A percentile compares a stretch with the other conserved stretches of the same genome.
These are phyloP conservation scores for Nigrospora sphaerica DNA, from an alignment of 2,329 filamentous ascomycete species.

Conservation along the genomic window DNA sequence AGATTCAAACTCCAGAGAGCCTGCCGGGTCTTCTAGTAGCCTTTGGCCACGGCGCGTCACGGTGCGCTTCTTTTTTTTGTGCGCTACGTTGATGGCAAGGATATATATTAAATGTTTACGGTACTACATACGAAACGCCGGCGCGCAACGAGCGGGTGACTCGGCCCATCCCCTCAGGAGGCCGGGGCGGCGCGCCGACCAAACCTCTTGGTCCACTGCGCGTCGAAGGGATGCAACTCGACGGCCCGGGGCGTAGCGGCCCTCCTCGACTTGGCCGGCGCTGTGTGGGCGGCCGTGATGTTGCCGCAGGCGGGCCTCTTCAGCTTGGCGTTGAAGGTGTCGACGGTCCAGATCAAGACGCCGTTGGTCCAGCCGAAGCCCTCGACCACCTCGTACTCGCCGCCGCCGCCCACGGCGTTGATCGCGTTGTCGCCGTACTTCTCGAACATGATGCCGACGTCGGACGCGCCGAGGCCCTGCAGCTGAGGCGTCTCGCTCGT, in stretches of 20 bases:
- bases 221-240: conserved; percentile 4
- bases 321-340: conserved; percentile 51
- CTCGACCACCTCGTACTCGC: conserved; percentile 63
- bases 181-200: not conserved
- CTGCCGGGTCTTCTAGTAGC: no score
- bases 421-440: conserved; percentile 57
- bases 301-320: conserved; percentile 48
- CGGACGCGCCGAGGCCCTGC: conserved; percentile 31
- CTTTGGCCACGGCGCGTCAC: no score
- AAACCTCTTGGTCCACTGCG: conserved; percentile 5
- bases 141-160: no score
- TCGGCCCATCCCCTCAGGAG: no score
- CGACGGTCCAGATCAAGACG: conserved; percentile 59
- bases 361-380: conserved; percentile 68
- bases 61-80: no score
- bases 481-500: conserved; percentile 46
- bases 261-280: conserved; percentile 16
- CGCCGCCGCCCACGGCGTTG: conserved; percentile 55
- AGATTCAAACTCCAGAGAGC: no score
- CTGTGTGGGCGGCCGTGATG: conserved; percentile 27
- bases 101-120: no score
- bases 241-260: not conserved
- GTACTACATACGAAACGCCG: no score
- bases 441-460: conserved; percentile 60
- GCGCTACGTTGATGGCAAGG: no score